Evolutionary conservation across 2,329 filamentous ascomycete genomes (phyloP).

Genomic region (Cladophialophora bantiana): DNA sequence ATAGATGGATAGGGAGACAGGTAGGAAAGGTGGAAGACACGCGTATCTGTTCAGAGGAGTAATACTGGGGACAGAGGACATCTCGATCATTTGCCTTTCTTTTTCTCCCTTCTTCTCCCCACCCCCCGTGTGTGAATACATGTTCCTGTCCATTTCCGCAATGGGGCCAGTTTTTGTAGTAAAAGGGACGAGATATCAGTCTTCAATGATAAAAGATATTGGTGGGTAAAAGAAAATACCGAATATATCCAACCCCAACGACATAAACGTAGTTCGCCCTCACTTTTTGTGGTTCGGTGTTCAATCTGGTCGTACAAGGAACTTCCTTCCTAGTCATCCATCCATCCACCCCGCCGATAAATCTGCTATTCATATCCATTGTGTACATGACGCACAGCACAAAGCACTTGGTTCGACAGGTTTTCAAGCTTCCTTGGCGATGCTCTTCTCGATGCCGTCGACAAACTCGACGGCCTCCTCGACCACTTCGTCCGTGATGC

Average conservation of each 20-base stretch:
- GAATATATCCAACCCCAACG: not conserved
- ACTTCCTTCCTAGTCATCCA: not conserved
- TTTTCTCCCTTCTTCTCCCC: no score
- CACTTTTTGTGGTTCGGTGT: not conserved
- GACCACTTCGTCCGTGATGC: slow-evolving; percentile 34
- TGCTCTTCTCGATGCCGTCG: slow-evolving; percentile 23
- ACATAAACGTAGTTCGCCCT: not conserved
- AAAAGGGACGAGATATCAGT: no score
- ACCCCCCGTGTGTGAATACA: no score
- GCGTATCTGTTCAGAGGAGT: no score
- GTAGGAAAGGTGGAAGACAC: no score
- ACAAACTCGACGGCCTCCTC: slow-evolving; percentile 36
- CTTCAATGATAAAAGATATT: no score
- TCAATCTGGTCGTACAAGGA: not conserved
- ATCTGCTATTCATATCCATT: not conserved
- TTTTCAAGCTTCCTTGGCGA: not conserved
- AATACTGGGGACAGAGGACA: no score
- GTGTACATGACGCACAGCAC: not conserved
- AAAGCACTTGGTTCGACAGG: not conserved
- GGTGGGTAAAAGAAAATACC: not conserved
- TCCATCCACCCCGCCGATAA: not conserved
- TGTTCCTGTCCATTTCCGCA: no score
- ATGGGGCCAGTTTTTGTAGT: no score
- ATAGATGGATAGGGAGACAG: no score
- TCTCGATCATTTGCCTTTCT: no score